phyloP scores from a whole-genome alignment of 352 stramenopile species.

The Plasmopara viticola region DNA sequence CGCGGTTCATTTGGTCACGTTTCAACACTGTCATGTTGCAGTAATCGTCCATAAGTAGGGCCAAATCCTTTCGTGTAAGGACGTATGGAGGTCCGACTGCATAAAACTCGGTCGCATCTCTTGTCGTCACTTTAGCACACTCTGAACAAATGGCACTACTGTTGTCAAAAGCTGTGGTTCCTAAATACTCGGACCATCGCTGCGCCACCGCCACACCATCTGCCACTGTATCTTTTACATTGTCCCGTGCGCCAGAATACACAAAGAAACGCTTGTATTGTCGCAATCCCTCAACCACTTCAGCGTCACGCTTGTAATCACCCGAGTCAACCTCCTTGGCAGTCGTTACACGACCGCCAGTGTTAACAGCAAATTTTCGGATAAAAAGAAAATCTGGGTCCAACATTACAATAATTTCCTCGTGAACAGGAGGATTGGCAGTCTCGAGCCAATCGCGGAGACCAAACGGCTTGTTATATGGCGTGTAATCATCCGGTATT shows the following conservation, averaged over 20 bases:
- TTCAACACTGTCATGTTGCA: slow-evolving; percentile 50
- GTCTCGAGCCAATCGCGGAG: slow-evolving; percentile 62
- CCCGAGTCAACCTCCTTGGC: slow-evolving; percentile 48
- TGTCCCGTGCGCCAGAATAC: slow-evolving; percentile 46
- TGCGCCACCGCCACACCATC: slow-evolving; percentile 51
- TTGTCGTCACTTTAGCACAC: slow-evolving; percentile 34
- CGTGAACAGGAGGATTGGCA: slow-evolving; percentile 51
- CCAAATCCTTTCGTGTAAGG: slow-evolving; percentile 48
- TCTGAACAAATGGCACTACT: slow-evolving; percentile 45
- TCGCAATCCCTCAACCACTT: slow-evolving; percentile 67
- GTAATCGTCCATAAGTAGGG: slow-evolving; percentile 54
- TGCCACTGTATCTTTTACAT: slow-evolving; percentile 37
- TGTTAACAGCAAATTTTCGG: slow-evolving; percentile 53
- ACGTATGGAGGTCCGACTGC: slow-evolving; percentile 52
- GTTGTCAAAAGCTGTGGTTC: slow-evolving; percentile 33
- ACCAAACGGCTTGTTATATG: slow-evolving; percentile 70
- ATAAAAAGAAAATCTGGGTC: slow-evolving; percentile 75
- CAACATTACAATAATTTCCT: slow-evolving; percentile 57
- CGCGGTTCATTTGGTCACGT: slow-evolving; percentile 22
- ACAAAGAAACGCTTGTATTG: slow-evolving; percentile 83
- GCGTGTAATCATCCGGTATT: slow-evolving; percentile 37
- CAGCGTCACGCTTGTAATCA: slow-evolving; percentile 45
- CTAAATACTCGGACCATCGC: slow-evolving; percentile 36
- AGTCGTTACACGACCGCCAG: slow-evolving; percentile 43
- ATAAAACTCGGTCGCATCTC: slow-evolving; percentile 46